phyloP scores from a whole-genome alignment of 2,329 filamentous ascomycete species.

The Aschersonia sp. region DNA sequence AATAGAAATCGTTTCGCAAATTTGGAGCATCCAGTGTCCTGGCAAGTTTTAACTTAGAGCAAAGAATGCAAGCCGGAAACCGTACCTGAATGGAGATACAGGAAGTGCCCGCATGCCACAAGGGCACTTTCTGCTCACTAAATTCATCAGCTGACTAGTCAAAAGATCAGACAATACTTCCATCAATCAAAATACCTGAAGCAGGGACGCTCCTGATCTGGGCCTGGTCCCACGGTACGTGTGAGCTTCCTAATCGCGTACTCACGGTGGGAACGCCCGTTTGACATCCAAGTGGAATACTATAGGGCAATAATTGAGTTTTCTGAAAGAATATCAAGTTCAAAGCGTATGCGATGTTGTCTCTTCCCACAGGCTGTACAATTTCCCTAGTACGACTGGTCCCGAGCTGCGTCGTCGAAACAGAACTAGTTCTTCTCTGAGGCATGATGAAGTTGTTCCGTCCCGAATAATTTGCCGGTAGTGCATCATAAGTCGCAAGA shows the following conservation, averaged over 20 bases:
- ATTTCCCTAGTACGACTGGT: too few relatives aligned
- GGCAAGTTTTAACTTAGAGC: not conserved
- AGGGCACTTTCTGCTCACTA: conserved; percentile 1
- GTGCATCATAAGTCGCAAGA: too few relatives aligned
- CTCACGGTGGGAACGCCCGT: too few relatives aligned
- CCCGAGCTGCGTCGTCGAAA: too few relatives aligned
- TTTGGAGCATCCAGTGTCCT: conserved; percentile 78
- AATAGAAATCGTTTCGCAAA: conserved; percentile 93
- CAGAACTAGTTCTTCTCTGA: too few relatives aligned
- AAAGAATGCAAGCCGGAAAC: conserved; percentile 3
- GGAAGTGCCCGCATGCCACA: conserved; percentile 37
- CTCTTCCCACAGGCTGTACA: conserved; percentile 7
- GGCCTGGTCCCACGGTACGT: too few relatives aligned
- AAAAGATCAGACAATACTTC: not conserved
- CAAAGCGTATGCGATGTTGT: too few relatives aligned
- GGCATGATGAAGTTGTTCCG: too few relatives aligned
- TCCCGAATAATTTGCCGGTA: too few relatives aligned
- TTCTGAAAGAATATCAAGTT: not conserved
- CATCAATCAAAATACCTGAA: not conserved
- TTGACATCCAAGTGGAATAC: too few relatives aligned
- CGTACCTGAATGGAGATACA: conserved; percentile 63
- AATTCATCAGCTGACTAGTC: not conserved
- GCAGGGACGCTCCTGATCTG: too few relatives aligned
- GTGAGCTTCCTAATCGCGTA: too few relatives aligned
- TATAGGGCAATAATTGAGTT: not conserved